Evolutionary conservation across 257 asterid genomes (phyloP).

Genomic region (Gentiana dahurica): DNA sequence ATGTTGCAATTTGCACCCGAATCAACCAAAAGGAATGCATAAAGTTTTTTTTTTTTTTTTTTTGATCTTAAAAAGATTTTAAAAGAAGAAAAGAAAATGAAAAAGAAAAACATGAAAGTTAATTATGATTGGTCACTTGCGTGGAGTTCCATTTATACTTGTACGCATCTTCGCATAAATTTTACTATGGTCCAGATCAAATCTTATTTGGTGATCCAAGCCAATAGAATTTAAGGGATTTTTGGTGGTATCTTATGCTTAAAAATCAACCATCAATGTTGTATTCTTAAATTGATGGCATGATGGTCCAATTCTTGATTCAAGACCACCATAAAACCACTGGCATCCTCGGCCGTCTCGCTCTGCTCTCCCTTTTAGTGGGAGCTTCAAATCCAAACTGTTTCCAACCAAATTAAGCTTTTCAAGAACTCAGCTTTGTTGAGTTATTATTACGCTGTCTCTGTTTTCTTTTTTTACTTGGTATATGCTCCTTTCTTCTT

Average conservation of each 20-base stretch:
- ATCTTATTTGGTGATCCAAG: no score
- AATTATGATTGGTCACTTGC: constrained; percentile 29
- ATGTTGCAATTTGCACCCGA: no score
- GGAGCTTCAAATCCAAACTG: constrained; percentile 32
- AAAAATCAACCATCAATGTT: no score
- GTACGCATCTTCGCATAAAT: constrained; percentile 2
- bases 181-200: no score
- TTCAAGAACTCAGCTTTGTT: constrained; percentile 8
- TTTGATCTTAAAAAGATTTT: background rate
- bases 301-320: fast-evolving
- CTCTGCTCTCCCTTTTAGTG: constrained; percentile 7
- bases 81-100: constrained; percentile 1
- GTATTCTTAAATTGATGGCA: no score
- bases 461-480: constrained; percentile 1
- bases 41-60: no score
- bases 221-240: no score
- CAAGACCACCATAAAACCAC: no score
- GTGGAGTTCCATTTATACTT: constrained; percentile 16
- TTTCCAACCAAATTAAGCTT: constrained; percentile 21
- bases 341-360: background rate
- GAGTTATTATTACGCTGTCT: background rate
- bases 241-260: no score
- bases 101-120: constrained; percentile 22
- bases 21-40: no score
- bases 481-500: constrained; percentile 1